Percentiles rank a stretch among this genome's conserved stretches.
Evolutionary conservation across 257 asterid species (phyloP).

Genomic region (Salvia miltiorrhiza): DNA sequence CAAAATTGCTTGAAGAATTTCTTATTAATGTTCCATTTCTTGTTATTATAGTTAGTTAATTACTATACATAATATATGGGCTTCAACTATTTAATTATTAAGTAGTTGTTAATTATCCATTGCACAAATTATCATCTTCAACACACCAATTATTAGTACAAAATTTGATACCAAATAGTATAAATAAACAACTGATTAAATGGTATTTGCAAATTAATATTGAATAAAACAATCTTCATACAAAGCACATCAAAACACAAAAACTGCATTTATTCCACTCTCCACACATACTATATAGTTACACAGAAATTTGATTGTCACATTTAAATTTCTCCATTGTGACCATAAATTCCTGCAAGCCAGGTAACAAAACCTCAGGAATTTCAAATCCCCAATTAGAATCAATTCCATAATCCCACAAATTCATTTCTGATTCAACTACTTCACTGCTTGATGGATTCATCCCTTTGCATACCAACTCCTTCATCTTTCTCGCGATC

Average conservation of each 20-base stretch:
- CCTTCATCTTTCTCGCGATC: conserved; percentile 26
- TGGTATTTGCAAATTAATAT: no score
- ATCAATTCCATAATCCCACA: conserved; percentile 39
- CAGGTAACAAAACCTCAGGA: conserved; percentile 4
- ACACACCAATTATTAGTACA: no score
- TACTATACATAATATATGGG: no score
- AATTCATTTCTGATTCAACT: conserved; percentile 27
- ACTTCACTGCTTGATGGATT: conserved; percentile 13
- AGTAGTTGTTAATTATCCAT: no score
- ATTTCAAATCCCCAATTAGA: conserved; percentile 27
- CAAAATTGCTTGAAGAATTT: no score
- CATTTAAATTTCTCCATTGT: neutral
- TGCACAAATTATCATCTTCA: no score
- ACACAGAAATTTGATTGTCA: neutral
- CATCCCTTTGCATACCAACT: conserved; percentile 24
- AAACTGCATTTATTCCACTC: neutral
- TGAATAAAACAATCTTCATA: neutral
- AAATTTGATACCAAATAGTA: no score
- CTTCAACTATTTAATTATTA: no score
- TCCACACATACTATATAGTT: neutral
- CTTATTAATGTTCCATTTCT: no score
- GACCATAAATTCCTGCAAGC: conserved; percentile 4
- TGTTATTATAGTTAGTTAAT: no score
- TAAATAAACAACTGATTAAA: no score
- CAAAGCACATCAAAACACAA: neutral